Conservation (phyloP, 75 land plant genomes). For the Pinus tabuliformis region DNA sequence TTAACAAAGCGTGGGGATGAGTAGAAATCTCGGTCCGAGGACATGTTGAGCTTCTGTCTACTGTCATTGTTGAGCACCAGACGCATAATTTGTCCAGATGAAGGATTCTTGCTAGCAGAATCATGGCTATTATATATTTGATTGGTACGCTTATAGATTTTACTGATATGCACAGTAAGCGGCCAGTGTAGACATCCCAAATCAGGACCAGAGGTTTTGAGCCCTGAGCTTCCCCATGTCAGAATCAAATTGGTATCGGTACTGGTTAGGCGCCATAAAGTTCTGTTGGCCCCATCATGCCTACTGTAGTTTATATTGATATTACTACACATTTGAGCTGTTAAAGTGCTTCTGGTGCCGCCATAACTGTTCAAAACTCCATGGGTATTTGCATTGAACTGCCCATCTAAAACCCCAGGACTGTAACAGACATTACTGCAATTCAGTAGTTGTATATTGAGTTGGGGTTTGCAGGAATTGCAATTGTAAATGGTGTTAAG, state of each 20-base stretch:
- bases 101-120: not conserved
- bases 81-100: constrained; percentile 31
- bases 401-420: not conserved
- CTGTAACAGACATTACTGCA: not conserved
- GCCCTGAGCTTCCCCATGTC: not conserved
- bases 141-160: not conserved
- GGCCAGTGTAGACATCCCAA: not conserved
- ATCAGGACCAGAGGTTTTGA: not conserved
- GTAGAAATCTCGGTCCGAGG: constrained; percentile 76
- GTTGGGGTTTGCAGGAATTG: not conserved
- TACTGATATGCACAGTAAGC: not conserved
- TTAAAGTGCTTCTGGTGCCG: not conserved
- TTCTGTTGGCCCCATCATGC: not conserved
- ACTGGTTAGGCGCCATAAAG: not conserved
- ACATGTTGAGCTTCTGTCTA: constrained; percentile 56
- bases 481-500: too few species aligned
- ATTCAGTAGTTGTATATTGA: not conserved
- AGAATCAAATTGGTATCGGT: not conserved
- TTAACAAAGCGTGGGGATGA: constrained; percentile 68
- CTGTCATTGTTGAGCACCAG: constrained; percentile 51
- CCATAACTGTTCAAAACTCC: not conserved
- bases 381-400: not conserved
- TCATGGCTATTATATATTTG: not conserved
- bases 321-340: not conserved
- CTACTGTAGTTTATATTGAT: not conserved